Base-by-base conservation (phyloP, 495 filamentous ascomycete genomes). In the Staphylotrichum tortipilum region DNA sequence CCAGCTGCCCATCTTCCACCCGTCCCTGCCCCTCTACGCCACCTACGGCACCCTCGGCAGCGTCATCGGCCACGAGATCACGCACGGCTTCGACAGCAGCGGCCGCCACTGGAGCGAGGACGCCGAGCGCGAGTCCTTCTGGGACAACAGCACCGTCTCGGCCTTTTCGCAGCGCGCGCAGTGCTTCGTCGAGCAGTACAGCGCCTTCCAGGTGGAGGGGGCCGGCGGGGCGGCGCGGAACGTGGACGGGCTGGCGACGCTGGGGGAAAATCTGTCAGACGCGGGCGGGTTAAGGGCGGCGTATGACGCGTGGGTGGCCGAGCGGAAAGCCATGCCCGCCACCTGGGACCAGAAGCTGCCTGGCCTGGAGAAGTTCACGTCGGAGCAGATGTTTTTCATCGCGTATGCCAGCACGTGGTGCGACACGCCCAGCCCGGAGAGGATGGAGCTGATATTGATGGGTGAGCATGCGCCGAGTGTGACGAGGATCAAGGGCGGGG, bases 191-290 rank as follows among this genome's bases (percentile, higher is more conserved):
- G 70, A 83, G 23, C 83, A 89, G 62, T 89, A 85, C 61, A 69
- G 65, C 37, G 69, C 82, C 9, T 86, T 77, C 54, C 79, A 78
- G 2, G 77, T 86, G 10, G 66, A 72, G 9, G 77, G 75, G 0
- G 68, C 68, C 34, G 76, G 70, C 24, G 72, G 81, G n/a, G n/a
- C n/a, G n/a, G n/a, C n/a, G 53, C 69, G 82, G 1, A 79, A 86
- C 58, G 80, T 86, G 47, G 86, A 85, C 51, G 85, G 84, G 29
- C 66, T 66, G 17, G 65, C 83, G 22, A 88, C 85, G 0, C 69
- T 86, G 4, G 83, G 81, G 17, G 85, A 89, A 69, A 88, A 88
- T 57, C 84, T 88, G 44, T 82, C 84, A 4, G 85, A 89, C 61
- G 83, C 84, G 2, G 85, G 84, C 28, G 85, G 85, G 6, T 56